Base-by-base conservation (phyloP, 2,329 filamentous ascomycete species). In the Hypoxylon sp. region DNA sequence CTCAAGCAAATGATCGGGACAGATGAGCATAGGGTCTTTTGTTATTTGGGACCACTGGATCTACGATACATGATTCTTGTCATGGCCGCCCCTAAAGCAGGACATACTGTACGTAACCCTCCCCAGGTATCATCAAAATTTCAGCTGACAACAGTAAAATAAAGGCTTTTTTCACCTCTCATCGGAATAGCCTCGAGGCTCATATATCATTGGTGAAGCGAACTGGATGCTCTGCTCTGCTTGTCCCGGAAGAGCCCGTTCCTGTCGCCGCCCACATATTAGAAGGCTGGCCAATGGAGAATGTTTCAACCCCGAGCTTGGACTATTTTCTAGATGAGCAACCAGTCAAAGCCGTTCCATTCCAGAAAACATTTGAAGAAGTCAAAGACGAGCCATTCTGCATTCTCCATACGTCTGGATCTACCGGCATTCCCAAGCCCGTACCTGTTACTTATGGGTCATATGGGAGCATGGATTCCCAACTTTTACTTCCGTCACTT, bases 151-250 rank as follows among this genome's bases (percentile, higher is more conserved):
- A n/a, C n/a, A n/a, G n/a, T n/a, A n/a, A n/a, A n/a, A n/a, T n/a
- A n/a, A n/a, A n/a, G n/a, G n/a, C n/a, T n/a, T n/a, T n/a, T n/a
- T n/a, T n/a, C n/a, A n/a, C n/a, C n/a, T n/a, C n/a, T n/a, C n/a
- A n/a, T n/a, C n/a, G n/a, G n/a, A n/a, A 36, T 25, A 36, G 34
- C 7, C 17, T 36, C 2, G 34, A 36, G 20, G 34, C 17, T 36
- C 34, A 36, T 13, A 36, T 36, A 36, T 36, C 34, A 11, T 36
- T 36, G 34, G 34, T 36, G 17, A 36, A 36, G 13, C 34, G 34
- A 7, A 36, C 19, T 25, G n/a, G 34, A 6, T 23, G 34, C 25
- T 36, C 34, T 12, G 19, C 34, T 13, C 15, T 23, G 4, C 19
- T 36, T 15, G 17, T 36, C 19, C 13, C 34, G 7, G 11, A 36